A percentile compares a stretch with the other conserved stretches of the same genome.
Conservation (phyloP, 2,329 filamentous ascomycete genomes). For the Clonostachys sp. region DNA sequence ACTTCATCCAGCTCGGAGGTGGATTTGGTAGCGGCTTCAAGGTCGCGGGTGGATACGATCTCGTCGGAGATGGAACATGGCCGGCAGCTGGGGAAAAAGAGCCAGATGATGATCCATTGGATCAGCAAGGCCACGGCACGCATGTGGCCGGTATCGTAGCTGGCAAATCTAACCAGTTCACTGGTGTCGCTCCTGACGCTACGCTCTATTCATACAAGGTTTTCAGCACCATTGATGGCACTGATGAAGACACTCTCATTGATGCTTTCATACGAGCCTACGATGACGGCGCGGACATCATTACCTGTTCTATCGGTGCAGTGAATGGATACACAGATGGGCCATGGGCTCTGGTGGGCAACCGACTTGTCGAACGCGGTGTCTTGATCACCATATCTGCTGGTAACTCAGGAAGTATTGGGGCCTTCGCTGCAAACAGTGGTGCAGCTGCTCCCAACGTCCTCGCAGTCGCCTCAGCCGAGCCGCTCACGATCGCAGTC, state of each 20-base stretch:
- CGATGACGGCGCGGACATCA: slow-evolving; percentile 19
- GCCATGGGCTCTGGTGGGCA: slow-evolving; percentile 21
- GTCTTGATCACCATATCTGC: slow-evolving; percentile 35
- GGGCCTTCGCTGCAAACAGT: slow-evolving; percentile 29
- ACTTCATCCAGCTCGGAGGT: slow-evolving; percentile 10
- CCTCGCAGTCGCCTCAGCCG: slow-evolving; percentile 36
- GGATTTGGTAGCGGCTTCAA: slow-evolving; percentile 15
- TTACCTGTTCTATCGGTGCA: slow-evolving; percentile 21
- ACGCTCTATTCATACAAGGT: slow-evolving; percentile 19
- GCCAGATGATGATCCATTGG: slow-evolving; percentile 16
- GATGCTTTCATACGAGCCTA: slow-evolving; percentile 26
- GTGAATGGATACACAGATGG: slow-evolving; percentile 19
- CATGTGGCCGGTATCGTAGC: slow-evolving; percentile 23
- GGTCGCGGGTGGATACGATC: slow-evolving; percentile 14
- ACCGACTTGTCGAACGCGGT: slow-evolving; percentile 24
- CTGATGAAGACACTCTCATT: slow-evolving; percentile 21
- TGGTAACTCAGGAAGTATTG: slow-evolving; percentile 34
- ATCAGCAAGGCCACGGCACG: slow-evolving; percentile 16
- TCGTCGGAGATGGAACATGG: slow-evolving; percentile 9
- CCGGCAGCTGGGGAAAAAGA: slow-evolving; percentile 1
- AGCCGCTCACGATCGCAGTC: slow-evolving; percentile 18
- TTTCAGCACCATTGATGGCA: slow-evolving; percentile 9
- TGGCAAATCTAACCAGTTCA: slow-evolving; percentile 12
- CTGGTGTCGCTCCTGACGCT: slow-evolving; percentile 19
- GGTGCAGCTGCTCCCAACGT: slow-evolving; percentile 34